phyloP scores from a whole-genome alignment of 169 alveolate species.

The Cystoisospora suis region DNA sequence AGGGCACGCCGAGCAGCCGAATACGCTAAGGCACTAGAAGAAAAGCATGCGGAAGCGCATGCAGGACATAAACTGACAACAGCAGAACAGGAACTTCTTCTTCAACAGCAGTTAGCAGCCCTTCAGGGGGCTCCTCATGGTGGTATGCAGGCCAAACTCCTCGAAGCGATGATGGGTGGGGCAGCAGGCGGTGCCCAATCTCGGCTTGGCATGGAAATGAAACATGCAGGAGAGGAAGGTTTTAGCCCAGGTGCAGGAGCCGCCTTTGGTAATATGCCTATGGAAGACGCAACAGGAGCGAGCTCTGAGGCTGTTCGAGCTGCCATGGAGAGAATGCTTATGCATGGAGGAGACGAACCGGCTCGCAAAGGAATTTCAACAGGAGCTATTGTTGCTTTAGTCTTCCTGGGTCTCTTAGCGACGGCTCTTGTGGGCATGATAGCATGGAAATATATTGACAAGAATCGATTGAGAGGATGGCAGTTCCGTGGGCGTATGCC shows the following conservation, averaged over 20 bases:
- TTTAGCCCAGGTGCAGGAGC: neutral
- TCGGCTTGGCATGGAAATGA: no score
- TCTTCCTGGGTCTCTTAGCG: neutral
- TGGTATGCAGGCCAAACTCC: neutral
- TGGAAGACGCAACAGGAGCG: neutral
- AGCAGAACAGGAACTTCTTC: neutral
- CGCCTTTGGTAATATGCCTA: neutral
- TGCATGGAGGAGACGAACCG: neutral
- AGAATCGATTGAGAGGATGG: neutral
- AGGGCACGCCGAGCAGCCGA: constrained; percentile 18
- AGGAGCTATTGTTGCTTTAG: constrained; percentile 18
- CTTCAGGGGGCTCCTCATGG: neutral
- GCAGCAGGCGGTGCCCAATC: no score
- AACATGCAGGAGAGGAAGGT: neutral
- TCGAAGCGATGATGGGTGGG: neutral
- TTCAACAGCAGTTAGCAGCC: neutral
- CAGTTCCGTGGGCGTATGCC: neutral
- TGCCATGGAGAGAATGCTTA: neutral
- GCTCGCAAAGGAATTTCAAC: neutral
- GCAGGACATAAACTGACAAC: neutral
- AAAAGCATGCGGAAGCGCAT: neutral
- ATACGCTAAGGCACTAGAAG: neutral
- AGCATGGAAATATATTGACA: neutral
- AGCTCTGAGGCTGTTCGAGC: neutral
- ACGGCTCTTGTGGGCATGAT: neutral